Evolutionary conservation across 306 rosid genomes (phyloP).

Genomic region (Urtica urens): DNA sequence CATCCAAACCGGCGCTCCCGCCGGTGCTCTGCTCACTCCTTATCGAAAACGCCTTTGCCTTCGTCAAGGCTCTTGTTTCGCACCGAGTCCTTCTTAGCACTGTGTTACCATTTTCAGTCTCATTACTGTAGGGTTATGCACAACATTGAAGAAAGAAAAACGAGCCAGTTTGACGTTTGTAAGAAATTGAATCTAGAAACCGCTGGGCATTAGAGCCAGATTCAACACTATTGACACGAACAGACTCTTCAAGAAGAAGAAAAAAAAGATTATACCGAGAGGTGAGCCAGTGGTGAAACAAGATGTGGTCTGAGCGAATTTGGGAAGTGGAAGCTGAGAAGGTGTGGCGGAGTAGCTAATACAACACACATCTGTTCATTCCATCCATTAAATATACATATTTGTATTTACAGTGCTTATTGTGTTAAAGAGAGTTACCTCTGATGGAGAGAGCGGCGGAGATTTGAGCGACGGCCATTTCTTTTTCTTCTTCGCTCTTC

Average conservation of each 20-base stretch:
- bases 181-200: too few species aligned
- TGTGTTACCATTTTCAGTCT: too few species aligned
- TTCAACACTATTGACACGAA: background rate
- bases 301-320: constrained; percentile 20
- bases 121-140: too few species aligned
- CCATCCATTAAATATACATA: background rate
- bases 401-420: background rate
- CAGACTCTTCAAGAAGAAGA: background rate
- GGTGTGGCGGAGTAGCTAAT: constrained; percentile 28
- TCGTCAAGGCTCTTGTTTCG: constrained; percentile 29
- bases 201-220: too few species aligned
- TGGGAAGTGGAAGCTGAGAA: constrained; percentile 25
- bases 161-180: too few species aligned
- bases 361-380: constrained; percentile 36
- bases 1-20: constrained; percentile 51
- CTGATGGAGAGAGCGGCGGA: constrained; percentile 50
- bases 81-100: constrained; percentile 32
- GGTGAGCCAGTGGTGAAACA: constrained; percentile 59
- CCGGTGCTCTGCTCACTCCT: constrained; percentile 64
- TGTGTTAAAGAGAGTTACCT: constrained; percentile 19
- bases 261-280: constrained; percentile 25
- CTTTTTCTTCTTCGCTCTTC: background rate
- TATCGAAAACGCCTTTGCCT: constrained; percentile 43
- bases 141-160: too few species aligned
- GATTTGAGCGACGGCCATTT: constrained; percentile 47